phyloP scores from a whole-genome alignment of 2,329 filamentous ascomycete species.

The Penicillium expansum region DNA sequence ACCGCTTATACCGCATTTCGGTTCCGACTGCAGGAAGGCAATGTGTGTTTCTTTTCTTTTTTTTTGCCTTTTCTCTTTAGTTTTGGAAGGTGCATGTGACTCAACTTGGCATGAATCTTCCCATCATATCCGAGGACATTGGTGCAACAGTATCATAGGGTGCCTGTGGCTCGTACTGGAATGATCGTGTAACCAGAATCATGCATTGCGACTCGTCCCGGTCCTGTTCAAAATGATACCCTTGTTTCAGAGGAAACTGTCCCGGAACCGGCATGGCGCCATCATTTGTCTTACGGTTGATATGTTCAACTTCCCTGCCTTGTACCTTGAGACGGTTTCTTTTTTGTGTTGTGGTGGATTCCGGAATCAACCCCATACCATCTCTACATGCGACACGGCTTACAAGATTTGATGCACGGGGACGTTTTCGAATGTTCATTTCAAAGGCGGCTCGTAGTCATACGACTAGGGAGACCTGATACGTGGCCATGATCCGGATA shows the following conservation, averaged over 20 bases:
- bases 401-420: background rate
- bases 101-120: background rate
- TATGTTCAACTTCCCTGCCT: background rate
- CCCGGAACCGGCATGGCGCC: background rate
- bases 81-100: slow-evolving; percentile 1
- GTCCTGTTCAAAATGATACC: slow-evolving; percentile 14
- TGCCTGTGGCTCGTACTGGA: slow-evolving; percentile 7
- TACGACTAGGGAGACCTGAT: background rate
- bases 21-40: slow-evolving; percentile 6
- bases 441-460: background rate
- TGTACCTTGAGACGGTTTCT: background rate
- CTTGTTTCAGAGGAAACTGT: slow-evolving; percentile 5
- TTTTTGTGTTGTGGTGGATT: background rate
- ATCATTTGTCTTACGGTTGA: background rate
- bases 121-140: slow-evolving; percentile 2
- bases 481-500: background rate
- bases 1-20: background rate
- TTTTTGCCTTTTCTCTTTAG: background rate
- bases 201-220: slow-evolving; percentile 1
- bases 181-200: slow-evolving; percentile 14
- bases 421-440: background rate
- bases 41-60: background rate
- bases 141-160: slow-evolving; percentile 14
- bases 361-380: background rate
- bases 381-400: background rate